Evolutionary conservation across 306 rosid genomes (phyloP), one percentile per base, ranked within the genome.

Genomic region (Casuarina glauca): DNA sequence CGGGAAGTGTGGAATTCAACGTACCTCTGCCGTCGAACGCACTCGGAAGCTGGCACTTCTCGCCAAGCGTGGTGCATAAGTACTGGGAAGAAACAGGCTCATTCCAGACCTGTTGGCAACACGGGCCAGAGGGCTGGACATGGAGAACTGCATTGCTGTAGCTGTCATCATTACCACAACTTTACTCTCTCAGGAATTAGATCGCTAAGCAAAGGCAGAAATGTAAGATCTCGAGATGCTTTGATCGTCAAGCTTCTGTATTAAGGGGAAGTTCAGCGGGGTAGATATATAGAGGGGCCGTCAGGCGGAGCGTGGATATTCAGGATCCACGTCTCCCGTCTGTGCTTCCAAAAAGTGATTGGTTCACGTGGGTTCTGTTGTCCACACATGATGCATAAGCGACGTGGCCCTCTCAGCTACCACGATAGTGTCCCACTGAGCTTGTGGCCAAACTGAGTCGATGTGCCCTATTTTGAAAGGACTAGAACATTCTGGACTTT

Each of bases 1-100:
- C 2, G 15, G 9, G 4, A 13, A 12, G 55, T n/a, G 0, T 55
- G 20, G 9, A 13, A 3, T 9, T 38, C n/a, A 2, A 3, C 42
- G 45, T 82, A 83, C 91, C 89, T 83, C 81, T 26, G 90, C 83
- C 85, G 61, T 84, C 68, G 82, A 79, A 12, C 87, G 55, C 49
- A 85, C 89, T 11, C 64, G 78, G 2, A 85, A 39, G 58, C 35
- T 6, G 32, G 55, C 80, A 76, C 48, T 77, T 61, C 84, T 87
- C 48, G 74, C 66, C 4, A 32, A 4, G 70, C 16, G 36, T 0
- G 82, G 77, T 45, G 11, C 35, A 62, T 70, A 53, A 0, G 57
- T 10, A 35, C 82, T 70, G 42, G 89, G 89, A 46, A 69, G 19
- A 6, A 69, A 67, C 12, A 69, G 86, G 77, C 46, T 85, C 38